phyloP scores from a whole-genome alignment of 2,329 filamentous ascomycete species.

The Nannizziopsis barbatae region DNA sequence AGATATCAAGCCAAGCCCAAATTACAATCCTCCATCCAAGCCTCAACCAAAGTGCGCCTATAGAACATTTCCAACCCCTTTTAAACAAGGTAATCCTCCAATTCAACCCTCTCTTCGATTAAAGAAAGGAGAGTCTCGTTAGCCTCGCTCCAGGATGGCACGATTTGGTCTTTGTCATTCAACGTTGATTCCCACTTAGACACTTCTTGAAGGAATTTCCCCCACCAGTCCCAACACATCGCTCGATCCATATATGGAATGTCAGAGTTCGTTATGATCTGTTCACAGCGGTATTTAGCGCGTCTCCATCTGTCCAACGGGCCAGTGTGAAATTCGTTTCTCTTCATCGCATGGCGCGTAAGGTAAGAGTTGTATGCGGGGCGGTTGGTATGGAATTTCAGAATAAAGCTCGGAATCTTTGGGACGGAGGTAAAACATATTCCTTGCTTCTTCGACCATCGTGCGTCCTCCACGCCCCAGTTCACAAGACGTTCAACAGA shows the following conservation, averaged over 20 bases:
- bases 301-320: slow-evolving; percentile 16
- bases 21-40: too few species aligned
- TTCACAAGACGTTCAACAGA: slow-evolving; percentile 22
- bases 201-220: slow-evolving; percentile 20
- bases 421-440: slow-evolving; percentile 16
- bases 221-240: slow-evolving; percentile 22
- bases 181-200: slow-evolving; percentile 21
- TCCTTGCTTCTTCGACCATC: slow-evolving; percentile 11
- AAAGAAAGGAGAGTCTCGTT: slow-evolving; percentile 20
- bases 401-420: slow-evolving; percentile 21
- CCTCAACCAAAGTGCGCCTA: too few species aligned
- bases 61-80: neutral
- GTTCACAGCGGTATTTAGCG: slow-evolving; percentile 13
- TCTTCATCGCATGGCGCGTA: neutral
- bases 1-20: too few species aligned
- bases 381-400: slow-evolving; percentile 20
- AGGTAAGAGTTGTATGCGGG: slow-evolving; percentile 17
- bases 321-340: slow-evolving; percentile 13
- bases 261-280: slow-evolving; percentile 7
- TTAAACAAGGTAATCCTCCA: slow-evolving; percentile 11
- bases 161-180: slow-evolving; percentile 11
- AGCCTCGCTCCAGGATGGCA: slow-evolving; percentile 23
- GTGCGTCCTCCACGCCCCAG: slow-evolving; percentile 15
- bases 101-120: slow-evolving; percentile 23
- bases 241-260: slow-evolving; percentile 15